These are phyloP conservation scores for Colletotrichum shisoi DNA, from an alignment of 2,329 filamentous ascomycete genomes.

Conservation along the genomic window DNA sequence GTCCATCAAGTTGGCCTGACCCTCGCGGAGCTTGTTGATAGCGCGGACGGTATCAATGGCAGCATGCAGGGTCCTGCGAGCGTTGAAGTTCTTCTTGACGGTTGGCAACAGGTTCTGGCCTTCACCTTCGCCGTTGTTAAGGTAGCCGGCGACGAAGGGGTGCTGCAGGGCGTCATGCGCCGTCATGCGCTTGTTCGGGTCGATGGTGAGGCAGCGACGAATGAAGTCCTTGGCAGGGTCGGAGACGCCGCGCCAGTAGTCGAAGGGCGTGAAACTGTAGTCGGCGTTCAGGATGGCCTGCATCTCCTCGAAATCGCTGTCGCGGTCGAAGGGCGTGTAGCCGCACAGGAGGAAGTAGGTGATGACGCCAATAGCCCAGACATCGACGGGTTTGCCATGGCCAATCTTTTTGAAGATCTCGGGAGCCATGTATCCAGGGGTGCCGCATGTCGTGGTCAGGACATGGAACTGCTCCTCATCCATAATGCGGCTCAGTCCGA, in stretches of 20 bases:
- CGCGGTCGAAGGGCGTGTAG: slow-evolving; percentile 97
- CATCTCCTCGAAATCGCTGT: slow-evolving; percentile 98
- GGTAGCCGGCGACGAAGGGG: slow-evolving; percentile 67
- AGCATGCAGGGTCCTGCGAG: slow-evolving; percentile 71
- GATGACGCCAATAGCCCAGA: slow-evolving; percentile 98
- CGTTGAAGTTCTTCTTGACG: slow-evolving; percentile 79
- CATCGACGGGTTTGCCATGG: slow-evolving; percentile 96
- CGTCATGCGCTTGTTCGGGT: slow-evolving; percentile 86
- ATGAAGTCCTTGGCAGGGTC: slow-evolving; percentile 90
- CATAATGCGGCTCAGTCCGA: slow-evolving; percentile 96
- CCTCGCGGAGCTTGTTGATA: slow-evolving; percentile 74
- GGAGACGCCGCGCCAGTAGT: slow-evolving; percentile 97
- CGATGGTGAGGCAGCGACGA: slow-evolving; percentile 86
- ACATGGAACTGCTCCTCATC: slow-evolving; percentile 99
- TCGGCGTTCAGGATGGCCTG: slow-evolving; percentile 96
- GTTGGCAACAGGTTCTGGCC: slow-evolving; percentile 71
- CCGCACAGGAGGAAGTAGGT: slow-evolving; percentile 98
- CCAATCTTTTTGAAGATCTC: slow-evolving; percentile 99
- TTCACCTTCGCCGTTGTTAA: slow-evolving; percentile 54
- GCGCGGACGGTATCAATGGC: slow-evolving; percentile 75
- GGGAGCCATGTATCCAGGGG: slow-evolving; percentile 98
- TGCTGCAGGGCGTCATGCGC: slow-evolving; percentile 79
- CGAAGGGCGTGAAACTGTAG: slow-evolving; percentile 91
- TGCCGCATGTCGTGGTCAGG: slow-evolving; percentile 95
- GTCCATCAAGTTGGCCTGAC: slow-evolving; percentile 68